Evolutionary conservation across 2,329 filamentous ascomycete genomes (phyloP), one percentile per base, ranked within the genome.

Genomic region (Didymella segeticola): DNA sequence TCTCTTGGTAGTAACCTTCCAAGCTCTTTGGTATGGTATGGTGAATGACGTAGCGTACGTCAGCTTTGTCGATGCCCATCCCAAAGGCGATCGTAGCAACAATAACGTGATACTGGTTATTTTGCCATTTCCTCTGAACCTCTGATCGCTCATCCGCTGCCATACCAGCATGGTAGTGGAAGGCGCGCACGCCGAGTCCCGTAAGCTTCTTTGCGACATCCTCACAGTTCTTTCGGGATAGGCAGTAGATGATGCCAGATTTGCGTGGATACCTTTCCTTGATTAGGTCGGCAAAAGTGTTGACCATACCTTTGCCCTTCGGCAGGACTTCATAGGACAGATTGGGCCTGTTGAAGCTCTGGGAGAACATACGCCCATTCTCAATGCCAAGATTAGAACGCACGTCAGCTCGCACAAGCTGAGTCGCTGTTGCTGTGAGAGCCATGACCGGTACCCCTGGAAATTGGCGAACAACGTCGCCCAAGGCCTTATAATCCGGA

Each of bases 21-120:
- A 99, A 79, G 66, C 91, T 97, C 75, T 99, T 98, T 1, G 95
- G 95, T 5, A 99, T 82, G 36, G 87, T 90, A 67, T 96, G 89
- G 70, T 99, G 96, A 33, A 99, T 91, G 27, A 99, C 95, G 71
- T 96, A 99, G 23, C 95, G 89, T 41, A 99, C 95, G 71, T 99
- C 89, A 0, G 93, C 86, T 74, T 99, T 99, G 79, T 99, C 95
- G 61, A 99, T 99, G n/a, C 95, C 95, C 95, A 99, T 99, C 6
- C 95, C 95, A 71, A 99, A 99, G 20, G 95, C 95, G 73, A 99
- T 98, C 0, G 95, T 99, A 17, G 95, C 96, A 43, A 99, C 95
- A 36, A 99, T 96, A 27, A 99, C 90, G 63, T 96, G 89, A 66
- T 88, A 84, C 45, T 80, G 78, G 5, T 92, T 91, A 36, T 77